A percentile compares a stretch with the other conserved stretches of the same genome.
phyloP scores from a whole-genome alignment of 2,329 filamentous ascomycete species.

The Fusarium nurragi region DNA sequence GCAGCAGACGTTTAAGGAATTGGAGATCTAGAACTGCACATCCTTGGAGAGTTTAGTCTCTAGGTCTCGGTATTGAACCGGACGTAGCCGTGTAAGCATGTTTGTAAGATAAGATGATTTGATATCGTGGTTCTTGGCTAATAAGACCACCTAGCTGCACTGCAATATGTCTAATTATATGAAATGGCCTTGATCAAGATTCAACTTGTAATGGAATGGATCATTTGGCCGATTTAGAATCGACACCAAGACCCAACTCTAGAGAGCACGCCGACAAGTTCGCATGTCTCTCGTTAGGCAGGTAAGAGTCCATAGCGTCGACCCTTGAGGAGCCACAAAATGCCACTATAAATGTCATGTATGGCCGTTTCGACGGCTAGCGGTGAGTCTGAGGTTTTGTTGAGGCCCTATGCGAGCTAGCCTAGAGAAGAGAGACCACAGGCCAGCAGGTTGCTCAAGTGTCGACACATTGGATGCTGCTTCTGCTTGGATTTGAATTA shows the following conservation, averaged over 20 bases:
- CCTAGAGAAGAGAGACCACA: background rate
- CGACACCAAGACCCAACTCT: slow-evolving; percentile 18
- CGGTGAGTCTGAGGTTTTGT: slow-evolving; percentile 39
- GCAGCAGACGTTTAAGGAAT: slow-evolving; percentile 22
- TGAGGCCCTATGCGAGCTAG: slow-evolving; percentile 24
- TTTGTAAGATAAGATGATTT: background rate
- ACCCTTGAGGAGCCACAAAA: slow-evolving; percentile 24
- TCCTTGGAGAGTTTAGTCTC: slow-evolving; percentile 14
- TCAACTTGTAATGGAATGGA: background rate
- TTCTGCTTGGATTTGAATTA: slow-evolving; percentile 1
- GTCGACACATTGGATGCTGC: no score
- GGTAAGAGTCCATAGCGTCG: slow-evolving; percentile 27
- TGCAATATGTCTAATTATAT: background rate
- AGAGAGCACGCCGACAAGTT: slow-evolving; percentile 23
- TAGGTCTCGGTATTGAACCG: slow-evolving; percentile 3
- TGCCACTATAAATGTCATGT: slow-evolving; percentile 12
- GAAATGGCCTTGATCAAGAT: background rate
- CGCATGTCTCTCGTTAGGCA: slow-evolving; percentile 29
- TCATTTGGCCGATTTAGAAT: background rate
- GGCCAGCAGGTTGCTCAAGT: background rate
- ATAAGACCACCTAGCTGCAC: background rate
- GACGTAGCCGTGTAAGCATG: background rate
- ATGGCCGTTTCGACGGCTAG: slow-evolving; percentile 15
- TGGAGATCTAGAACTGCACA: slow-evolving; percentile 36
- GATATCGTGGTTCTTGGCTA: background rate